Evolutionary conservation across 441 rosid genomes (phyloP), one percentile per base, ranked within the genome.

Genomic region (Populus tomentosa): DNA sequence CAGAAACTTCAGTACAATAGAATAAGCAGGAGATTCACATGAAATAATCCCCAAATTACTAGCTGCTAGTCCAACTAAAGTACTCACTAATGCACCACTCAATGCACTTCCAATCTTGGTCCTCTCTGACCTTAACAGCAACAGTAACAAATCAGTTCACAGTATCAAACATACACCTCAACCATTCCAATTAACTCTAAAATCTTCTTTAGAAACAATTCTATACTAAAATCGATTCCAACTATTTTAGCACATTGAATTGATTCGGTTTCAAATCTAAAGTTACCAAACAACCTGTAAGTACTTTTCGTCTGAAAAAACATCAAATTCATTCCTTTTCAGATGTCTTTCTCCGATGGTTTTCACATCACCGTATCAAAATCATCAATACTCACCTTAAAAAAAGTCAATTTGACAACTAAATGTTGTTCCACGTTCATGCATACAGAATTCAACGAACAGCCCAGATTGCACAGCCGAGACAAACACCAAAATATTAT

Each of bases 81-180:
- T 88, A 88, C 95, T 93, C 61, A 91, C 95, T 26, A 90, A 73
- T 11, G 97, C 98, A 23, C 90, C 97, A 70, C 92, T 93, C 80
- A 93, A 77, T 33, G 88, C 83, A 62, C 90, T 88, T 50, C 98
- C 98, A 2, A 91, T 69, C 85, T 88, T 88, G 36, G 92, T 91
- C 83, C 86, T 89, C 92, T 93, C 97, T 38, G 98, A 89, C 97
- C 95, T 93, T 81, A 69, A 77, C 46, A 61, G 23, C 30, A 75
- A 64, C 11, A 26, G 20, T 6, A 56, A 56, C 56, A 46, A 46
- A 46, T 46, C 6, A 46, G 56, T 46, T 46, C 56, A 46, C 56
- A 13, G 3, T 46, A 46, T 46, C 56, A 46, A 14, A 11, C 56
- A 14, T 46, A 46, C 13, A 13, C 56, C 56, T 46, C 56, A 46